Evolutionary conservation across 1,139 yeast genomes (phyloP).

Genomic region (Schwanniomyces etchellsii): DNA sequence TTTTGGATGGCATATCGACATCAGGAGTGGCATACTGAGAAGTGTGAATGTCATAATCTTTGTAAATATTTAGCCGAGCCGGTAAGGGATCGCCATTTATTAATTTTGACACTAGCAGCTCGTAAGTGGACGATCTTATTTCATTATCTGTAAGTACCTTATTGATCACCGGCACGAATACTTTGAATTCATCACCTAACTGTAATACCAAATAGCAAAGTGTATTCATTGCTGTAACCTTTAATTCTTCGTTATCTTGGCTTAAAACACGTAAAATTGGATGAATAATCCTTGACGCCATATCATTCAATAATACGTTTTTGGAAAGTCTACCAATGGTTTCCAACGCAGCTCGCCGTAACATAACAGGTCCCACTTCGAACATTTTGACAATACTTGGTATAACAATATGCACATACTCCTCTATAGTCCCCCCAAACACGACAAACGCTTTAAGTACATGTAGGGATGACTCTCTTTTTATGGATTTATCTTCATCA

Average conservation of each 20-base stretch:
- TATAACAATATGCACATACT: slow-evolving; percentile 76
- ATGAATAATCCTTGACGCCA: slow-evolving; percentile 88
- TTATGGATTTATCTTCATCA: slow-evolving; percentile 68
- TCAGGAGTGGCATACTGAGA: slow-evolving; percentile 56
- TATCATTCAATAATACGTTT: slow-evolving; percentile 70
- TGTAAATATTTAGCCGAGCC: slow-evolving; percentile 64
- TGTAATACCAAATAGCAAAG: slow-evolving; percentile 74
- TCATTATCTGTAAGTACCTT: slow-evolving; percentile 60
- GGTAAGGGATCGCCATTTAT: slow-evolving; percentile 89
- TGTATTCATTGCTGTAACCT: slow-evolving; percentile 67
- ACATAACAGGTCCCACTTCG: slow-evolving; percentile 56
- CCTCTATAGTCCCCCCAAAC: slow-evolving; percentile 85
- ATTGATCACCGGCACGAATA: slow-evolving; percentile 82
- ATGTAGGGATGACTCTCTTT: slow-evolving; percentile 62
- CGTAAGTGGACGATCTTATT: slow-evolving; percentile 71
- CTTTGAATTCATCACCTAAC: slow-evolving; percentile 78
- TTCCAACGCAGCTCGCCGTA: slow-evolving; percentile 74
- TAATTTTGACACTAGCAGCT: slow-evolving; percentile 71
- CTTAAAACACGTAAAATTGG: slow-evolving; percentile 72
- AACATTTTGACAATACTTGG: slow-evolving; percentile 81
- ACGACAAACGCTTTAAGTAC: slow-evolving; percentile 84
- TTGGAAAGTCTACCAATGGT: slow-evolving; percentile 80
- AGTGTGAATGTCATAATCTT: slow-evolving; percentile 49
- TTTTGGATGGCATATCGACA: slow-evolving; percentile 65
- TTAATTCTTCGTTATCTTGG: slow-evolving; percentile 56